Evolutionary conservation across 129 eudicot genomes (phyloP), one percentile per base, ranked within the genome.

Genomic region (Calendula officinalis): DNA sequence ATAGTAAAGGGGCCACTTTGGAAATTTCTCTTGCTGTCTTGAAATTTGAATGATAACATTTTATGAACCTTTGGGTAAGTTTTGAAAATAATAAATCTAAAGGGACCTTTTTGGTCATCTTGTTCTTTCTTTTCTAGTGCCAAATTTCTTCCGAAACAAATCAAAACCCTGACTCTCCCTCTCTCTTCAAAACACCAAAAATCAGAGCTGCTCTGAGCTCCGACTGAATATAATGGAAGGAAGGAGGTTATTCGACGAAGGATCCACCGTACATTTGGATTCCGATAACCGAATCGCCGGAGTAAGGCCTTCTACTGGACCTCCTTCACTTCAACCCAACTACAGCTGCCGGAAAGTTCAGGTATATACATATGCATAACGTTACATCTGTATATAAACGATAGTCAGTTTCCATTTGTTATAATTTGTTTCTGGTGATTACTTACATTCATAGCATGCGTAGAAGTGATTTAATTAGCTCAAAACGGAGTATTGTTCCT

Each of bases 121-220:
- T 0, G 15, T 5, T 22, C 12, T 45, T 56, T 15, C 22, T 50
- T 44, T 56, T 56, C 64, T 55, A 56, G 65, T 69, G 48, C 56
- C 57, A 56, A 56, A 42, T 56, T 61, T 38, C 50, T 48, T 37
- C 60, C 47, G 56, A 11, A 53, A 72, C 36, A 41, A 73, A 56
- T 64, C 71, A 73, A 64, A 73, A 73, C 78, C 72, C 72, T 64
- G 53, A 43, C 71, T 64, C 72, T 55, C 66, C 77, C 60, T 71
- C 76, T 71, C 62, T 61, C 72, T 48, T 73, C 41, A 64, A 42
- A 15, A 43, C 54, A 54, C 30, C 58, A 54, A 61, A 49, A 71
- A 49, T 30, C 64, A 27, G 52, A 48, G 53, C 77, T 63, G 56
- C 70, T 63, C 57, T 44, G 58, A 72, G 52, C 77, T 73, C 67